Base-by-base conservation (phyloP, 2,329 filamentous ascomycete species). In the Teratosphaeria destructans region DNA sequence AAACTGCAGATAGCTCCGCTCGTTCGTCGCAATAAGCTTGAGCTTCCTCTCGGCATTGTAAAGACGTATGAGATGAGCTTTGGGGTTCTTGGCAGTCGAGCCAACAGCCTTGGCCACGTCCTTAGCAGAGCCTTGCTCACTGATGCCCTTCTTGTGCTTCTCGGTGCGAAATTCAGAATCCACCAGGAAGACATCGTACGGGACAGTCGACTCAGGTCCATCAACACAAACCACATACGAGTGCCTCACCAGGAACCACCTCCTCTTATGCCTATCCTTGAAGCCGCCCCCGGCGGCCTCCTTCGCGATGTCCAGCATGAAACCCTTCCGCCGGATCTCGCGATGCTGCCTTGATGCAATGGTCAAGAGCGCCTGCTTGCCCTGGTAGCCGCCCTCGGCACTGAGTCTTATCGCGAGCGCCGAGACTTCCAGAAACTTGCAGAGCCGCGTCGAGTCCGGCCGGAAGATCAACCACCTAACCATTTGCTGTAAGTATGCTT, bases 141-240 rank as follows among this genome's bases (percentile, higher is more conserved):
- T 71, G 55, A 77, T 68, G 53, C 72, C 72, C 61, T 76, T 75
- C 52, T 72, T 84, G 74, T 91, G 91, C 59, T 88, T 85, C 63
- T 91, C 85, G 56, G 96, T 85, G 57, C 83, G 81, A 75, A 99
- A 99, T 67, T 89, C 87, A 1, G 88, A 82, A 71, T 99, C 94
- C 29, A 97, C 89, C n/a, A 99, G 81, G 73, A 96, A 97, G 26
- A 99, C 94, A 75, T 99, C 95, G 72, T 96, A 96, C 37, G 97
- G 95, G 69, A 96, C 93, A 88, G 97, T 95, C 67, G 95, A 95
- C 72, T 97, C 93, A 0, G 94, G 94, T 0, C 94, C 96, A 71
- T 97, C 93, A n/a, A 97, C 92, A 66, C 93, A 96, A 53, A 96
- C 93, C 61, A 99, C 87, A 70, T 99, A 99, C 76, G 91, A 97